These are phyloP conservation scores for Fonsecaea pugnacius DNA, from an alignment of 2,329 filamentous ascomycete genomes.

Conservation along the genomic window DNA sequence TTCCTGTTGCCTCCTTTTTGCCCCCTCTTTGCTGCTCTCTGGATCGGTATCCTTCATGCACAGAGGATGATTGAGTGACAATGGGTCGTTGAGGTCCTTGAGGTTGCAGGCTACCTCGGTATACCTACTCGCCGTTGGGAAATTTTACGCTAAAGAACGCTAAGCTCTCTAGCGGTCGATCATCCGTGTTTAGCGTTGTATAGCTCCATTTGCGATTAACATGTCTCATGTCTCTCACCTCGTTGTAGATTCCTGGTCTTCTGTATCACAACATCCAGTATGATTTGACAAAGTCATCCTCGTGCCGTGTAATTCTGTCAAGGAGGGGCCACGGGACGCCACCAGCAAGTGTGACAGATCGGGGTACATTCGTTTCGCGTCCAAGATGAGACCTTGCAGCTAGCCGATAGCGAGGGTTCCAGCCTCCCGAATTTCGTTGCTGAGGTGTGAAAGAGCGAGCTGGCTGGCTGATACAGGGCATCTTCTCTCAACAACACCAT, in stretches of 20 bases:
- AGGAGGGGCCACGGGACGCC: not conserved
- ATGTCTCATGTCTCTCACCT: constrained; percentile 11
- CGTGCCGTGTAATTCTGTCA: constrained; percentile 18
- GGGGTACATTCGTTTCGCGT: constrained; percentile 16
- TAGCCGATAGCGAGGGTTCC: constrained; percentile 29
- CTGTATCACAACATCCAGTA: constrained; percentile 20
- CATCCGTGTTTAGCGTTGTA: constrained; percentile 14
- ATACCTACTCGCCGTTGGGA: not conserved
- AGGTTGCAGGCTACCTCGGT: not conserved
- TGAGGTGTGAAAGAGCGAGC: constrained; percentile 9
- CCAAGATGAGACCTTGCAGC: constrained; percentile 31
- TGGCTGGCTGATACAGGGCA: not conserved
- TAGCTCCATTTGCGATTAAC: not conserved
- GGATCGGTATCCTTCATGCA: not conserved
- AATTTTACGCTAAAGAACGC: not conserved
- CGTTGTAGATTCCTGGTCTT: constrained; percentile 9
- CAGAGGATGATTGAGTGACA: not conserved
- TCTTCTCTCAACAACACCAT: constrained; percentile 4
- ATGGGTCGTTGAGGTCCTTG: not conserved
- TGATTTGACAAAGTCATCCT: constrained; percentile 32
- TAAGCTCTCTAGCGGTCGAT: constrained; percentile 10
- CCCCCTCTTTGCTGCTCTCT: not conserved
- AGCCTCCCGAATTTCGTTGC: constrained; percentile 27
- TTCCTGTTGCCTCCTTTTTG: not conserved
- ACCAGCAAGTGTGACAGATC: constrained; percentile 29